phyloP scores from a whole-genome alignment of 177 flowering plant species.

The Tripterygium wilfordii region DNA sequence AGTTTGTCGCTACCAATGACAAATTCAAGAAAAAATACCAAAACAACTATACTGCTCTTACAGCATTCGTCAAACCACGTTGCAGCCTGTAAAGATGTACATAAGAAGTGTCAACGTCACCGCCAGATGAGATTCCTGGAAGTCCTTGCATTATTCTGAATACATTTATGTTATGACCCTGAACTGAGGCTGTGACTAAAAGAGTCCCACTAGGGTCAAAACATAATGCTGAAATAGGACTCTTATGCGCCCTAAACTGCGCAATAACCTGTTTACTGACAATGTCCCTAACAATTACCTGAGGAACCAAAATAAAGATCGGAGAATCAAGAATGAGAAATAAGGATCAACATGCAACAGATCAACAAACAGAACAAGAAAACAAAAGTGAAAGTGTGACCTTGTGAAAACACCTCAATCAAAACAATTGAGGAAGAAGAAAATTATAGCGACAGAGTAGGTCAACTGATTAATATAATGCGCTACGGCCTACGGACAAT shows the following conservation, averaged over 20 bases:
- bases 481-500: too few relatives aligned
- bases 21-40: background rate
- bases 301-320: conserved; percentile 12
- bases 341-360: background rate
- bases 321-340: background rate
- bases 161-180: conserved; percentile 87
- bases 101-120: conserved; percentile 36
- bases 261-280: conserved; percentile 56
- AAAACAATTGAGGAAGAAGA: too few relatives aligned
- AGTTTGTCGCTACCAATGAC: background rate
- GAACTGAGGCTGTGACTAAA: conserved; percentile 84
- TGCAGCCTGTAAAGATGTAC: conserved; percentile 81
- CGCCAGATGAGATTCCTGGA: conserved; percentile 30
- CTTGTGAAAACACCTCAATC: too few relatives aligned
- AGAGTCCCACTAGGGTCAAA: conserved; percentile 88
- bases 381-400: background rate
- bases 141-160: conserved; percentile 56
- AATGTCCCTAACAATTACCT: conserved; percentile 84
- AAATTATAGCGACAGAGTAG: too few relatives aligned
- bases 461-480: too few relatives aligned
- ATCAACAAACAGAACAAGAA: background rate
- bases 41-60: conserved; percentile 19
- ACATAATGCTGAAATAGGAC: conserved; percentile 84
- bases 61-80: conserved; percentile 88
- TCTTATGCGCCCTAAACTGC: conserved; percentile 84